These are phyloP conservation scores for Cadophora luteo-olivacea DNA, from an alignment of 2,329 filamentous ascomycete species.

Conservation along the genomic window DNA sequence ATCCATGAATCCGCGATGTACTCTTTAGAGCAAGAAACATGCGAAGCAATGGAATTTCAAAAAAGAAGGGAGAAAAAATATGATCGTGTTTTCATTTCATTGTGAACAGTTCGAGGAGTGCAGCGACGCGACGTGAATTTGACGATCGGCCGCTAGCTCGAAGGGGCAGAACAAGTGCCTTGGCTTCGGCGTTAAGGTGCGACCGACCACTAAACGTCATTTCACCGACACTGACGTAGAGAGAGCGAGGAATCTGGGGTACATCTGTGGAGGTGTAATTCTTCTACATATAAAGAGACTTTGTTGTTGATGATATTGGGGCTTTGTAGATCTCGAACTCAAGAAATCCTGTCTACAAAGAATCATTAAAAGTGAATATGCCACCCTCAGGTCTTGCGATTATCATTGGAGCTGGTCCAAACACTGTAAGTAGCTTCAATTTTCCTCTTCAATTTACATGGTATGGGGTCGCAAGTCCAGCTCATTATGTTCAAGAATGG, in stretches of 20 bases:
- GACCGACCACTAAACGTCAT: conserved; percentile 12
- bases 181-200: conserved; percentile 11
- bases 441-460: neutral
- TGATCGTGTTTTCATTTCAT: neutral
- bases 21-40: neutral
- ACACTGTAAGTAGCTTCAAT: conserved; percentile 42
- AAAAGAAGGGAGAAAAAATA: too few species aligned
- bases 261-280: too few species aligned
- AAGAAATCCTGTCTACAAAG: neutral
- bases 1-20: neutral
- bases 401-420: conserved; percentile 57
- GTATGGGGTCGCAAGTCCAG: neutral
- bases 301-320: too few species aligned
- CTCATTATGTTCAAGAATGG: too few species aligned
- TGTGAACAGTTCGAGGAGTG: neutral
- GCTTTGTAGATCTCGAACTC: too few species aligned
- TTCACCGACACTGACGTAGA: conserved; percentile 12
- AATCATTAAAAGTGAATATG: conserved; percentile 44
- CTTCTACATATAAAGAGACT: neutral
- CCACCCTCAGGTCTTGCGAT: conserved; percentile 56
- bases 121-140: neutral
- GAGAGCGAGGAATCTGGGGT: neutral
- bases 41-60: neutral
- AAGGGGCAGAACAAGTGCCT: neutral
- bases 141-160: neutral